Evolutionary conservation across 805 yeast species (phyloP).

Genomic region (Yarrowia sp.): DNA sequence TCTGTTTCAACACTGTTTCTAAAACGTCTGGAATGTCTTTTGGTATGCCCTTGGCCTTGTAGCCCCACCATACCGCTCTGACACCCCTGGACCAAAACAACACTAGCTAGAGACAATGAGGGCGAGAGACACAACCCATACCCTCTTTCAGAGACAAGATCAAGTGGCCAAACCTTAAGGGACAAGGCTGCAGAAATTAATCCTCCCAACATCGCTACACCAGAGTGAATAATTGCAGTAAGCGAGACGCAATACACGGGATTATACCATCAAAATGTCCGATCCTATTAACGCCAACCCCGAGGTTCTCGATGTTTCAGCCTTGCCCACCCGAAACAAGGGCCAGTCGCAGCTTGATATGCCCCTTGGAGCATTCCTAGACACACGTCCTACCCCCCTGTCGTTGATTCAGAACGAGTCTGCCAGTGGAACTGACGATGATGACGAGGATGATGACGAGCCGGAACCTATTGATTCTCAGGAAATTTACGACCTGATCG

Average conservation of each 20-base stretch:
- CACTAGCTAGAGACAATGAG: constrained; percentile 1
- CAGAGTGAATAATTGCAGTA: background rate
- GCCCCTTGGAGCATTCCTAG: constrained; percentile 9
- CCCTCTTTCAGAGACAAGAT: background rate
- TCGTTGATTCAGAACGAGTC: constrained; percentile 10
- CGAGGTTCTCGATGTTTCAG: constrained; percentile 66
- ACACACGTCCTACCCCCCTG: constrained; percentile 12
- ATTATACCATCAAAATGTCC: constrained; percentile 46
- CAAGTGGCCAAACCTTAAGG: background rate
- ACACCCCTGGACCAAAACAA: constrained; percentile 11
- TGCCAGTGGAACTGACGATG: constrained; percentile 20
- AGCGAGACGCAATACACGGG: background rate
- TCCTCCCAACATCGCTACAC: background rate
- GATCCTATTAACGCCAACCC: constrained; percentile 93
- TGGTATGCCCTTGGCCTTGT: background rate
- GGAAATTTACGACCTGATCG: constrained; percentile 81
- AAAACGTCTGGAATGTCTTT: background rate
- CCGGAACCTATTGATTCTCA: constrained; percentile 75
- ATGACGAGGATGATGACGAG: constrained; percentile 31
- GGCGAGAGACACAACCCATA: background rate
- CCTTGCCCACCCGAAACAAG: constrained; percentile 65
- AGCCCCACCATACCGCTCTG: background rate
- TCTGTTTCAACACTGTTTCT: background rate
- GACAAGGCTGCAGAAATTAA: background rate
- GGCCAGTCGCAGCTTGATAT: constrained; percentile 30